Evolutionary conservation across 1,284 basidiomycete species (phyloP).

Genomic region (Ustilago trichophora): DNA sequence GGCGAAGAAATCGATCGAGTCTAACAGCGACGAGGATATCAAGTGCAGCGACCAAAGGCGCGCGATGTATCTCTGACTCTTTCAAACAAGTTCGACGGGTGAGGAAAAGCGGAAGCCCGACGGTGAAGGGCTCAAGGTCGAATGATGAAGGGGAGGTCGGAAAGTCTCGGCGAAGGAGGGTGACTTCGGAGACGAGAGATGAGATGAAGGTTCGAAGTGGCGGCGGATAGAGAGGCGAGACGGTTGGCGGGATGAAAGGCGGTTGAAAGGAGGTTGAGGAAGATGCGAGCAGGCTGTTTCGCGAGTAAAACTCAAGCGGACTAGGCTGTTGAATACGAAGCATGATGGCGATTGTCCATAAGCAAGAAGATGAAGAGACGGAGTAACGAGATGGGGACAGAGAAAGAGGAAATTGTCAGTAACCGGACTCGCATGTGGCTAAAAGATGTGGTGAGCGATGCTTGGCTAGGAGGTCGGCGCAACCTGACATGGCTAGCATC

Average conservation of each 20-base stretch:
- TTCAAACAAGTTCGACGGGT: background rate
- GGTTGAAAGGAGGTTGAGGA: constrained; percentile 23
- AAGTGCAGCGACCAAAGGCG: constrained; percentile 51
- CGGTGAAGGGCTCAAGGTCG: background rate
- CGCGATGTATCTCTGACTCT: constrained; percentile 28
- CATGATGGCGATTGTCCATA: background rate
- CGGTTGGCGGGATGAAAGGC: background rate
- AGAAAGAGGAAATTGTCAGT: constrained; percentile 10
- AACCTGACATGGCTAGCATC: constrained; percentile 4
- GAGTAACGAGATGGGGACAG: background rate
- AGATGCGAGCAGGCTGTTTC: constrained; percentile 55
- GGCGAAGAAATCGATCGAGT: background rate
- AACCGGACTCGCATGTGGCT: background rate
- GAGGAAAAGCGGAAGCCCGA: background rate
- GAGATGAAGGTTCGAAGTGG: background rate
- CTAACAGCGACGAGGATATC: background rate
- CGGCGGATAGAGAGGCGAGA: constrained; percentile 1
- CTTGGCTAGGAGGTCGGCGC: background rate
- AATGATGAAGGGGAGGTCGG: background rate
- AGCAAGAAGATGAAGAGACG: background rate
- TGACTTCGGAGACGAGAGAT: background rate
- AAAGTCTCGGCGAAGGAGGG: too few relatives aligned
- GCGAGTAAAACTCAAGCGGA: constrained; percentile 64
- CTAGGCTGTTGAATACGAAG: constrained; percentile 47
- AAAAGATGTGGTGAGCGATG: background rate